A percentile compares a stretch with the other conserved stretches of the same genome.
Evolutionary conservation across 2,329 filamentous ascomycete species (phyloP).

Genomic region (Botryotinia narcissicola): DNA sequence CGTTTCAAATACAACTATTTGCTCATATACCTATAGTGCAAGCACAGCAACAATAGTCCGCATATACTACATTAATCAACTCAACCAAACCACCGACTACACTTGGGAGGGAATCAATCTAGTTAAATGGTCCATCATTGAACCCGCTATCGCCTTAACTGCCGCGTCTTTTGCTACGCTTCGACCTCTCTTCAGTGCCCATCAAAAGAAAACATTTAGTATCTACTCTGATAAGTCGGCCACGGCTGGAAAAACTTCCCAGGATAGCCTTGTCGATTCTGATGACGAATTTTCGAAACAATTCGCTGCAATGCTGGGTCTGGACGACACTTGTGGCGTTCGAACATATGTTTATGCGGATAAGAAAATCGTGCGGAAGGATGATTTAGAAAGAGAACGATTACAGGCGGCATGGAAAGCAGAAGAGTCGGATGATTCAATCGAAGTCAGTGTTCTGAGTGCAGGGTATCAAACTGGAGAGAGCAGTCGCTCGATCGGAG

Average conservation of each 20-base stretch:
- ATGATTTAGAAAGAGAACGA: background rate
- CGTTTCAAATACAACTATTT: background rate
- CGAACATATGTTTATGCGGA: conserved; percentile 17
- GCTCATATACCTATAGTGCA: conserved; percentile 35
- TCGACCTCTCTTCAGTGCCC: conserved; percentile 39
- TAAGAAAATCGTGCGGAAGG: conserved; percentile 6
- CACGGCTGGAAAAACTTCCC: background rate
- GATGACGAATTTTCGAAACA: conserved; percentile 10
- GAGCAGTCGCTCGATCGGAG: background rate
- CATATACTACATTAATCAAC: conserved; percentile 43
- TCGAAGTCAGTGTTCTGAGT: conserved; percentile 9
- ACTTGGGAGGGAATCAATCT: conserved; percentile 45
- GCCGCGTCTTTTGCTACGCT: conserved; percentile 44
- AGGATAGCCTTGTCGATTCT: background rate
- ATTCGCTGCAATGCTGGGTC: conserved; percentile 16
- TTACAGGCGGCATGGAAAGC: background rate
- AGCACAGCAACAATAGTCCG: conserved; percentile 45
- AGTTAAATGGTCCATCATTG: conserved; percentile 46
- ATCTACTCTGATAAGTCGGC: background rate
- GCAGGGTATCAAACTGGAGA: background rate
- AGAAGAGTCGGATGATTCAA: conserved; percentile 9
- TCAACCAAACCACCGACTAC: conserved; percentile 41
- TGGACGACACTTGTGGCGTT: conserved; percentile 1
- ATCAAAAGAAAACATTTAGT: conserved; percentile 23
- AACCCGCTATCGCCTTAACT: conserved; percentile 44